Evolutionary conservation across 495 filamentous ascomycete species (phyloP).

Genomic region (Penicillium riverlandense): DNA sequence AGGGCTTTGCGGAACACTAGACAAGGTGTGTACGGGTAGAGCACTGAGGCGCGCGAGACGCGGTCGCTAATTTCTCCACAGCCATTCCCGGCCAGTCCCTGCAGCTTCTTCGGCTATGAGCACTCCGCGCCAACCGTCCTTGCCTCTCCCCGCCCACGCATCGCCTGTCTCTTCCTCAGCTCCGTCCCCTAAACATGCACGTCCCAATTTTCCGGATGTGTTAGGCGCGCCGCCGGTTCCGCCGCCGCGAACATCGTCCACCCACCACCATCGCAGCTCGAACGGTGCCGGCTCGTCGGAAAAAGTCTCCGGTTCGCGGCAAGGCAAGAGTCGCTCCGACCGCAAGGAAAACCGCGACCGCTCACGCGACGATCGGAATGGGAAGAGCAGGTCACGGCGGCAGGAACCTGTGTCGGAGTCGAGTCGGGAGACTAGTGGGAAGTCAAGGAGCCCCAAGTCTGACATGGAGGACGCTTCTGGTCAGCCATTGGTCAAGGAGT

Average conservation of each 20-base stretch:
- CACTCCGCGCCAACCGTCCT: constrained; percentile 28
- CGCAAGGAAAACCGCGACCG: constrained; percentile 25
- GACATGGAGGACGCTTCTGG: constrained; percentile 18
- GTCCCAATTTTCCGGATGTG: constrained; percentile 31
- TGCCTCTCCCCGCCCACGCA: constrained; percentile 27
- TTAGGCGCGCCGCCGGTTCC: constrained; percentile 34
- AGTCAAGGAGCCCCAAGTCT: constrained; percentile 13
- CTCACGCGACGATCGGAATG: constrained; percentile 25
- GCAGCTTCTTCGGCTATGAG: constrained; percentile 40
- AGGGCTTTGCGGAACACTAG: too few relatives aligned
- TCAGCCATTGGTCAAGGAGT: constrained; percentile 28
- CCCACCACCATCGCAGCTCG: constrained; percentile 31
- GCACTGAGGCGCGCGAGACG: not conserved
- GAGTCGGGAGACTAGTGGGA: constrained; percentile 10
- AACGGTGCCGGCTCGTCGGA: constrained; percentile 19
- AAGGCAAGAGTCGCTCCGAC: constrained; percentile 25
- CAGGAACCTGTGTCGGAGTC: constrained; percentile 23
- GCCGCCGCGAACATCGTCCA: constrained; percentile 39
- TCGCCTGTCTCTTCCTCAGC: constrained; percentile 24
- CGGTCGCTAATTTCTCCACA: constrained; percentile 21
- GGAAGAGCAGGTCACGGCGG: constrained; percentile 24
- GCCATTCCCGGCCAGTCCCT: constrained; percentile 21
- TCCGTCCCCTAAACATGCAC: constrained; percentile 25
- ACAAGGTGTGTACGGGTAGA: too few relatives aligned
- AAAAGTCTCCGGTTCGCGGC: constrained; percentile 26